Conservation (phyloP, 352 stramenopile genomes). For the Phytophthora sansomeana region DNA sequence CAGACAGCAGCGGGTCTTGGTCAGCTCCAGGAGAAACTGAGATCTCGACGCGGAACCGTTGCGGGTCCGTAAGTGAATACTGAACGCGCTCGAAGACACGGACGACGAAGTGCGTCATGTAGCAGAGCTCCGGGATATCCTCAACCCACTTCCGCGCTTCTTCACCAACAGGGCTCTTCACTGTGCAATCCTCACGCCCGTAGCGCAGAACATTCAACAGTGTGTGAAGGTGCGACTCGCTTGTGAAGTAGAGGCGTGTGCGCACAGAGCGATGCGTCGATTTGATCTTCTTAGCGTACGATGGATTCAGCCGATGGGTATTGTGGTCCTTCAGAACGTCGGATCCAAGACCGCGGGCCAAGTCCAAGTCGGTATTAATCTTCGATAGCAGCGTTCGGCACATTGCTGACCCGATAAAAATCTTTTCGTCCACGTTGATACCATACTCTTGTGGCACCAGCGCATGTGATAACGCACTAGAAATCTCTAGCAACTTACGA, state of each 20-base stretch:
- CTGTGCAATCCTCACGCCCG: conserved; percentile 62
- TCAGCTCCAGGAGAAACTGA: conserved; percentile 85
- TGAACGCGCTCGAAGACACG: conserved; percentile 97
- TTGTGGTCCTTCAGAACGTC: conserved; percentile 64
- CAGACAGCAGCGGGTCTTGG: conserved; percentile 70
- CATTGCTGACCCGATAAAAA: conserved; percentile 89
- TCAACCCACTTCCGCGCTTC: conserved; percentile 88
- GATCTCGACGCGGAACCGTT: conserved; percentile 87
- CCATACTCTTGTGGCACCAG: conserved; percentile 91
- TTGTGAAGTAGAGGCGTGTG: conserved; percentile 99
- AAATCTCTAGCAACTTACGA: conserved; percentile 95
- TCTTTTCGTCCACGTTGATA: conserved; percentile 90
- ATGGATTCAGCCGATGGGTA: conserved; percentile 85
- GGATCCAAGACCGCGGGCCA: conserved; percentile 63
- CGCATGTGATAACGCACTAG: conserved; percentile 92
- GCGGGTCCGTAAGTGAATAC: conserved; percentile 66
- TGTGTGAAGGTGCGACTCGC: conserved; percentile 98
- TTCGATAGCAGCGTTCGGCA: conserved; percentile 90
- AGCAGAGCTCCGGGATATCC: conserved; percentile 97
- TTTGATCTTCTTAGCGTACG: conserved; percentile 89
- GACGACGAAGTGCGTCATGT: conserved; percentile 99
- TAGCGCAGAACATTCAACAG: conserved; percentile 98
- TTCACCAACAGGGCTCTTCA: conserved; percentile 67
- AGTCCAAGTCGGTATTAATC: conserved; percentile 88
- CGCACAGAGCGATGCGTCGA: conserved; percentile 96